Evolutionary conservation across 75 land plant species (phyloP), one percentile per base, ranked within the genome.

Genomic region (Pinus tabuliformis): DNA sequence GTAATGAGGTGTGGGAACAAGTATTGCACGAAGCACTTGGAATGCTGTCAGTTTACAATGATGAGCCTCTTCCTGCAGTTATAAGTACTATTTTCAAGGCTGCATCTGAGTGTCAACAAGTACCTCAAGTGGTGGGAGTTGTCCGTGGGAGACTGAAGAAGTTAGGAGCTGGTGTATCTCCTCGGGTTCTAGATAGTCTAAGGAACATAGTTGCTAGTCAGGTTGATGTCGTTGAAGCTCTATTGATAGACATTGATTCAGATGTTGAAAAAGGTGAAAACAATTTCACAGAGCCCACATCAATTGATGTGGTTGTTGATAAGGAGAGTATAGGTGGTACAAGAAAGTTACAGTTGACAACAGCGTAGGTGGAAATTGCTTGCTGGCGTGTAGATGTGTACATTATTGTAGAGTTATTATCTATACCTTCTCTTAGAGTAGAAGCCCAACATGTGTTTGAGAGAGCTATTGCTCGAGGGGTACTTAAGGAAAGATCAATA

Each of bases 301-400:
- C 79, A 6, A 70, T 49, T 12, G n/a, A 62, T 62, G 73, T 73
- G 20, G 78, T 82, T 82, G 75, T 42, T 24, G 76, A 73, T 33
- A 76, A 62, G 36, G 77, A 77, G 56, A 76, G 76, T 81, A 84
- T 70, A 15, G 83, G 72, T 61, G 80, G 77, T 6, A 61, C 80
- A 37, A 59, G 56, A 33, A 83, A 78, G 61, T 62, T 82, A 57
- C 79, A 80, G 39, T 72, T 84, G 59, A 85, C 81, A 72, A 76
- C 85, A 56, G 81, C 78, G 72, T 62, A 81, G 59, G 81, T 81
- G 56, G 81, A 81, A 71, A 81, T 49, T 57, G 70, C 86, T 21
- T 84, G 86, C 45, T 83, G 82, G 81, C 62, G 85, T 21, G 85
- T 82, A 20, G 87, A 86, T 83, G 87, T 86, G 57, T 85, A 86